Evolutionary conservation across 2,329 filamentous ascomycete species (phyloP).

Genomic region (Aspergillus ruber): DNA sequence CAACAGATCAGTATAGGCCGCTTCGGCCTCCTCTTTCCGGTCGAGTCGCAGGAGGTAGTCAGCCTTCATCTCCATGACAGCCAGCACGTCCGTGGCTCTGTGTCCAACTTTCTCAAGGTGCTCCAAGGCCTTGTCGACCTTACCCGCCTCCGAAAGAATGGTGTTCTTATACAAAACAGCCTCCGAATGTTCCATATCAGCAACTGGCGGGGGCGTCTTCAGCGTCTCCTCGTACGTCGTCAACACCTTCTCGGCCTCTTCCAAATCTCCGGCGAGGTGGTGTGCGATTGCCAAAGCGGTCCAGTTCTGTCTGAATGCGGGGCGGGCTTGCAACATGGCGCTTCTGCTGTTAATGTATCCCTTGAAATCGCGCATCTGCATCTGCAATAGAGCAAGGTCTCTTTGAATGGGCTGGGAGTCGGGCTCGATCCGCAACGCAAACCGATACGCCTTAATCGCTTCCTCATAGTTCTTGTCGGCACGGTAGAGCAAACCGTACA

Average conservation of each 20-base stretch:
- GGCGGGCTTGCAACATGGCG: conserved; percentile 78
- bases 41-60: conserved; percentile 75
- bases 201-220: conserved; percentile 68
- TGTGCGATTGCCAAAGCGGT: conserved; percentile 92
- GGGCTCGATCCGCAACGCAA: conserved; percentile 87
- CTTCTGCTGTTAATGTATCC: conserved; percentile 87
- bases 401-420: conserved; percentile 89
- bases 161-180: conserved; percentile 91
- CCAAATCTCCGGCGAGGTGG: conserved; percentile 78
- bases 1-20: conserved; percentile 72
- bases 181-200: conserved; percentile 88
- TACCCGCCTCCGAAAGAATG: conserved; percentile 84
- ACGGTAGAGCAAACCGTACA: conserved; percentile 90
- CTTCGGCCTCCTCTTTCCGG: conserved; percentile 70
- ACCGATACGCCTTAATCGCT: conserved; percentile 98
- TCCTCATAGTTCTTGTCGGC: conserved; percentile 97
- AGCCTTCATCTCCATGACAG: conserved; percentile 77
- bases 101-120: conserved; percentile 75
- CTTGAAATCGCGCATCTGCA: conserved; percentile 92
- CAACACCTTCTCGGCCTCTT: conserved; percentile 82
- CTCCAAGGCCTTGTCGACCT: conserved; percentile 74
- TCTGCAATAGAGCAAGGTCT: conserved; percentile 84
- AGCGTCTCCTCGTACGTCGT: conserved; percentile 90
- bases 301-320: conserved; percentile 85
- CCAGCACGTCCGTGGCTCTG: conserved; percentile 73